Evolutionary conservation across 1,139 yeast species (phyloP), one percentile per base, ranked within the genome.

Genomic region (Spencermartinsiella ligniputridi): DNA sequence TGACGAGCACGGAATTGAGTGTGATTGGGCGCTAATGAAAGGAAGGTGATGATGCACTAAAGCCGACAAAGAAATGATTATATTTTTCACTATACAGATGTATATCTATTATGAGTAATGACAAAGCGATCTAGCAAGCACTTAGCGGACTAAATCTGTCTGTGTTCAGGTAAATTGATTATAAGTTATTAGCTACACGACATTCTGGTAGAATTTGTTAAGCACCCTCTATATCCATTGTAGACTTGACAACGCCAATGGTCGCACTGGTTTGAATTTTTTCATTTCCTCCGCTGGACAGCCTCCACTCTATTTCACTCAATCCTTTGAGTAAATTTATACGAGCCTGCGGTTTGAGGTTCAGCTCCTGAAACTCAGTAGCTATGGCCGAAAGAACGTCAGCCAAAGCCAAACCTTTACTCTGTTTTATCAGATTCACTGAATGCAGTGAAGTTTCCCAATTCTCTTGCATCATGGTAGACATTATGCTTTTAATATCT

Each of bases 201-300:
- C n/a, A n/a, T n/a, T n/a, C n/a, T n/a, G n/a, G n/a, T n/a, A n/a
- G n/a, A n/a, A n/a, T n/a, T n/a, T n/a, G n/a, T n/a, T n/a, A n/a
- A n/a, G n/a, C 22, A 11, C 40, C 63, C 43, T 60, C 64, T 30
- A 60, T 48, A 39, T 66, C 71, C 55, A 70, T 51, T 2, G 85
- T 81, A 21, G 69, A 71, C 63, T 90, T 90, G 35, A 92, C 80
- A 9, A 83, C 88, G 0, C 96, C 97, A 48, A 94, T 84, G 45
- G 87, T 80, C 2, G 97, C 97, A 58, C 94, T 84, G 39, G 89
- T 77, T 60, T 92, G 97, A 35, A 94, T 78, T 62, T 81, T 83
- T 52, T 90, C 97, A 59, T 81, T 86, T 1, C 98, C 97, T 9
- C 98, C 99, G 60, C 78, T 81, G 25, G 95, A 81, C 33, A 94